These are phyloP conservation scores for Cyanodermella asteris DNA, from an alignment of 2,329 filamentous ascomycete species.

Conservation along the genomic window DNA sequence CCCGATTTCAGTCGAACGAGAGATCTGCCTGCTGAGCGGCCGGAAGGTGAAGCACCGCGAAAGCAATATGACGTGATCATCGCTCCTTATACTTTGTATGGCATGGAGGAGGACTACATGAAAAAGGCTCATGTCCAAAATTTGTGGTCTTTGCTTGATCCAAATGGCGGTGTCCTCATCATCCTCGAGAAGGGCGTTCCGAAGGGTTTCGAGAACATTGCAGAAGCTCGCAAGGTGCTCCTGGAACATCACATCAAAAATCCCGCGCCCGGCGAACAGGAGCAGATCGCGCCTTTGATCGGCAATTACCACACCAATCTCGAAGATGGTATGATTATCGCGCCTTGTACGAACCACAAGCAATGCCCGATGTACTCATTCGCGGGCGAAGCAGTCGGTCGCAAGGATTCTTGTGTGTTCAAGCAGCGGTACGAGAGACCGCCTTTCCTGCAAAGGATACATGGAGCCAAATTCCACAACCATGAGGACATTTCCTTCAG, in stretches of 20 bases:
- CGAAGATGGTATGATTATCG: conserved; percentile 39
- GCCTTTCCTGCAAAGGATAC: conserved; percentile 53
- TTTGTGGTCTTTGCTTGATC: conserved; percentile 68
- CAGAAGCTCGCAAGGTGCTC: conserved; percentile 58
- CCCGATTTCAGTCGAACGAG: conserved; percentile 58
- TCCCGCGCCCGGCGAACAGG: conserved; percentile 27
- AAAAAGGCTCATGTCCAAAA: conserved; percentile 67
- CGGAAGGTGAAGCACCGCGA: conserved; percentile 31
- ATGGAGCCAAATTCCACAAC: conserved; percentile 46
- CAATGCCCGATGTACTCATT: conserved; percentile 72
- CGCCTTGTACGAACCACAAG: conserved; percentile 64
- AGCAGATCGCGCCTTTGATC: conserved; percentile 17
- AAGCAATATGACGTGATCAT: conserved; percentile 83
- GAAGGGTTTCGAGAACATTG: conserved; percentile 78
- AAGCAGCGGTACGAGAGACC: conserved; percentile 73
- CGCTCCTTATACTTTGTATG: conserved; percentile 63
- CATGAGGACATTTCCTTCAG: conserved; percentile 83
- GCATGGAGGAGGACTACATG: conserved; percentile 50
- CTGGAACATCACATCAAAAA: conserved; percentile 53
- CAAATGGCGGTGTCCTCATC: conserved; percentile 66
- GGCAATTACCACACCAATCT: conserved; percentile 18
- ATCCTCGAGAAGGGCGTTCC: conserved; percentile 80
- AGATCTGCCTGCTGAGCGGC: conserved; percentile 35
- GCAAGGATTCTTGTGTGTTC: conserved; percentile 85
- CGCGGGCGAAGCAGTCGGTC: conserved; percentile 45